A percentile compares a stretch with the other conserved stretches of the same genome.
These are phyloP conservation scores for Priceomyces medius DNA, from an alignment of 805 yeast species.

Conservation along the genomic window DNA sequence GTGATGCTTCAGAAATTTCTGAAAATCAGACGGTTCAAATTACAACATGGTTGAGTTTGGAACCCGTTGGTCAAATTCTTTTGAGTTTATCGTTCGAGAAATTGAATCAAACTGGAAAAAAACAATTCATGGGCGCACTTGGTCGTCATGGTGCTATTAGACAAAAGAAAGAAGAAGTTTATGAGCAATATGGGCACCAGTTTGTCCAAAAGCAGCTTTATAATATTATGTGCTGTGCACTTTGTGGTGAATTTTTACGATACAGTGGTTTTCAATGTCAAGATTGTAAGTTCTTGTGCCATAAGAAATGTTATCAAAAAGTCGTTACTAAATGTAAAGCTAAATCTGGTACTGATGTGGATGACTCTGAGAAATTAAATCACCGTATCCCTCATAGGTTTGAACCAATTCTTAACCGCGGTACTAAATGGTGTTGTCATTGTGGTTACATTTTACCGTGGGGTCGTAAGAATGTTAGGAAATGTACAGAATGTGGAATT, in stretches of 20 bases:
- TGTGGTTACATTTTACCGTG: slow-evolving; percentile 96
- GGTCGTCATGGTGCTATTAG: slow-evolving; percentile 98
- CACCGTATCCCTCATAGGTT: slow-evolving; percentile 97
- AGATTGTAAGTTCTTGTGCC: slow-evolving; percentile 78
- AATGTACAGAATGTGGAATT: slow-evolving; percentile 90
- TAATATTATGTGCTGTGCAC: slow-evolving; percentile 95
- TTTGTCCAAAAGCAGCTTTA: slow-evolving; percentile 94
- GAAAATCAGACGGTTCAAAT: slow-evolving; percentile 42
- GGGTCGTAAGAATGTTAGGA: slow-evolving; percentile 89
- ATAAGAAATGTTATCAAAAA: slow-evolving; percentile 75
- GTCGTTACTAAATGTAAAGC: slow-evolving; percentile 84
- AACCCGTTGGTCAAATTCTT: slow-evolving; percentile 90
- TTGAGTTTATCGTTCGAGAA: slow-evolving; percentile 79
- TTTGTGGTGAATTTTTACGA: slow-evolving; percentile 92
- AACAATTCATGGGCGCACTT: slow-evolving; percentile 43
- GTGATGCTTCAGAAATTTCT: slow-evolving; percentile 6
- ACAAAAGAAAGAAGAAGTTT: slow-evolving; percentile 85
- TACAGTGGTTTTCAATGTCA: slow-evolving; percentile 86
- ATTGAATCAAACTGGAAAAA: slow-evolving; percentile 34
- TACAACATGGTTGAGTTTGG: slow-evolving; percentile 85
- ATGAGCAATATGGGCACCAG: slow-evolving; percentile 95
- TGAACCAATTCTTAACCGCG: slow-evolving; percentile 86
- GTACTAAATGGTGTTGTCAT: slow-evolving; percentile 99
- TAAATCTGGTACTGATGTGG: slow-evolving; percentile 65
- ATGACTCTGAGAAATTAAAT: slow-evolving; percentile 79